Evolutionary conservation across 2,329 filamentous ascomycete species (phyloP).

Genomic region (Hypomyces rosellus): DNA sequence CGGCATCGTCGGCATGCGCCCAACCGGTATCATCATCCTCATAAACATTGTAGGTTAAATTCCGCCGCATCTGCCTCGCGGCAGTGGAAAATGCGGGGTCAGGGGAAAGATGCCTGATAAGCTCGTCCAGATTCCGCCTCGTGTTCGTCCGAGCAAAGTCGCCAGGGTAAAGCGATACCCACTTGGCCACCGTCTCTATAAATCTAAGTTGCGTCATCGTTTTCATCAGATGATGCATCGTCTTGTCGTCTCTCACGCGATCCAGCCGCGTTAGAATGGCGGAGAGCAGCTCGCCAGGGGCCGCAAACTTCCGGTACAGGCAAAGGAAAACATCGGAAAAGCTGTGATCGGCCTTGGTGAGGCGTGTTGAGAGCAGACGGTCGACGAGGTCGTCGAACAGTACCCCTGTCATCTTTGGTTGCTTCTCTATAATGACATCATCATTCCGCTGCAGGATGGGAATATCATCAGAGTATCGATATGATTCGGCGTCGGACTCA

Average conservation of each 20-base stretch:
- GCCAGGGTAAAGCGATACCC: conserved; percentile 84
- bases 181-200: conserved; percentile 77
- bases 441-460: conserved; percentile 62
- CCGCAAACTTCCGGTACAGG: conserved; percentile 87
- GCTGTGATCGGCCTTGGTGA: conserved; percentile 82
- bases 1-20: conserved; percentile 68
- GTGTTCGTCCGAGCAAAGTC: conserved; percentile 82
- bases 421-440: conserved; percentile 49
- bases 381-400: conserved; percentile 72
- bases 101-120: conserved; percentile 66
- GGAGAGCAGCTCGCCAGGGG: conserved; percentile 70
- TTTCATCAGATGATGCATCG: conserved; percentile 64
- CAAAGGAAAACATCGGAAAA: conserved; percentile 87
- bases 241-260: conserved; percentile 57
- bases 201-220: conserved; percentile 78
- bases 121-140: conserved; percentile 63
- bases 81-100: conserved; percentile 80
- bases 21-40: conserved; percentile 91
- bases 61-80: conserved; percentile 76
- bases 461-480: conserved; percentile 59
- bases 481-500: conserved; percentile 63
- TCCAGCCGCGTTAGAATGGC: conserved; percentile 75
- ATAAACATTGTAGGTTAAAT: conserved; percentile 63
- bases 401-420: conserved; percentile 46
- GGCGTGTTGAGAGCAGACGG: conserved; percentile 72